A percentile compares a stretch with the other conserved stretches of the same genome.
These are phyloP conservation scores for Prunus dulcis DNA, from an alignment of 306 rosid species.

Conservation along the genomic window DNA sequence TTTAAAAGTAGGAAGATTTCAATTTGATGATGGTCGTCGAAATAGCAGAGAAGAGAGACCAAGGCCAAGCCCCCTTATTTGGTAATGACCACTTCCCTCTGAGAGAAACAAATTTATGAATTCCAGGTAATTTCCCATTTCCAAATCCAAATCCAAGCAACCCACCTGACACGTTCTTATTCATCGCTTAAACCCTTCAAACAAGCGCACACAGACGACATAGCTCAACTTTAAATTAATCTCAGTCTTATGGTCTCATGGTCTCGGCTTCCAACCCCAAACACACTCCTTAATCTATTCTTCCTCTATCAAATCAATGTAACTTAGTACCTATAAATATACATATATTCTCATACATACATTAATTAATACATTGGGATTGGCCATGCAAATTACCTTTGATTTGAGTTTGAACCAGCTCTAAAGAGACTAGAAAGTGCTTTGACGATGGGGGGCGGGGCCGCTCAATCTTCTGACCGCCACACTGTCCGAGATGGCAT, in stretches of 20 bases:
- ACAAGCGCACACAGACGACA: not conserved
- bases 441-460: constrained; percentile 48
- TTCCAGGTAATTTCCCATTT: not conserved
- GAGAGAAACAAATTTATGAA: not conserved
- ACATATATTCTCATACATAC: not conserved
- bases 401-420: constrained; percentile 10
- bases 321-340: not conserved
- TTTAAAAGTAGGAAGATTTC: no score
- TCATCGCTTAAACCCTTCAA: constrained; percentile 26
- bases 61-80: not conserved
- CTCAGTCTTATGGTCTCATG: not conserved
- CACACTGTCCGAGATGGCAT: constrained; percentile 38
- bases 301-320: not conserved
- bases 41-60: no score
- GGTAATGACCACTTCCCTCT: not conserved
- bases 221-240: not conserved
- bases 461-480: constrained; percentile 36
- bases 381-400: constrained; percentile 19
- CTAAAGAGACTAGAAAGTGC: not conserved
- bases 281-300: not conserved
- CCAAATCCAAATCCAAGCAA: not conserved
- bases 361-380: not conserved
- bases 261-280: not conserved
- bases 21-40: no score
- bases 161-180: constrained; percentile 2